Base-by-base conservation (phyloP, 768 basidiomycete species). In the Suillus spraguei region DNA sequence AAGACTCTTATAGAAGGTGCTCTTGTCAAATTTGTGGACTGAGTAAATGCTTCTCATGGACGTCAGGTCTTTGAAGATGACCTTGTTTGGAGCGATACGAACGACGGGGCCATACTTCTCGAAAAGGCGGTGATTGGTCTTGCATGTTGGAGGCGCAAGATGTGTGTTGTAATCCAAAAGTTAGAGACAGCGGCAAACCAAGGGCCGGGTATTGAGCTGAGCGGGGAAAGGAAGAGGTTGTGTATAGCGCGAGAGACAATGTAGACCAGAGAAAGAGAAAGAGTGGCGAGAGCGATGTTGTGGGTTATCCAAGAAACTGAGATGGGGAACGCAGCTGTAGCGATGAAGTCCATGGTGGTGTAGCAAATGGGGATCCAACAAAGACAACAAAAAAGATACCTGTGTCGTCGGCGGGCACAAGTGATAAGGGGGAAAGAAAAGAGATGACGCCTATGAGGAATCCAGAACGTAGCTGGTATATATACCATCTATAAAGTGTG, bases 1-100 rank as follows among this genome's bases (percentile, higher is more conserved):
- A 65, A 93, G 81, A 66, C 87, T 86, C 82, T 93, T 92, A 78
- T 93, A 93, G 74, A 87, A 91, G 39, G 78, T 71, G 81, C 90
- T 91, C 79, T 93, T 93, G 78, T 90, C 87, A 66, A 93, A 92
- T 73, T 91, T 92, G 80, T 89, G 84, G 62, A 89, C 80, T 52
- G 84, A 84, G 76, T 92, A 92, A 33, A 92, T 83, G 76, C 81
- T 87, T 67, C 85, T 83, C 80, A 85, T 87, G 6, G 88, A 85
- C 54, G 84, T 81, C 67, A 87, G 73, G 79, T 93, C 89, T 74
- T 87, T 84, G 79, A 93, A 93, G 66, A 85, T 87, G 68, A 93
- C 84, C 76, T 91, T 92, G 76, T 89, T 91, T 39, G 90, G 90
- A 53, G 86, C 90, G 66, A 92, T 83, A 58, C 90, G 86, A 63